Evolutionary conservation across 1,284 basidiomycete species (phyloP), one percentile per base, ranked within the genome.

Genomic region (Phylloporus sp.): DNA sequence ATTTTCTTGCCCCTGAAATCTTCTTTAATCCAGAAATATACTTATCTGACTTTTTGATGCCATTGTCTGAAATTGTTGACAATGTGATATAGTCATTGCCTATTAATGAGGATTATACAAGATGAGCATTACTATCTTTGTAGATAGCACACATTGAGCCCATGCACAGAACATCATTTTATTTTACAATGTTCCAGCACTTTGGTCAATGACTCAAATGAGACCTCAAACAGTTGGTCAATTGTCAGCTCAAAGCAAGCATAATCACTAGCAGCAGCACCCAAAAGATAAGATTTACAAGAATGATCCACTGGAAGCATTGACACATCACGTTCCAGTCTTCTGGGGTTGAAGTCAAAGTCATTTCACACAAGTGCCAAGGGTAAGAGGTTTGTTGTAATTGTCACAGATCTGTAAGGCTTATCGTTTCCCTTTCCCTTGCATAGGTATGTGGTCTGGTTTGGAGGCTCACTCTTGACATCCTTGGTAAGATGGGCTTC

Each of bases 21-120:
- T 99, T 99, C 84, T 99, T 99, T 87, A 99, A 99, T 80, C 98
- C 98, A 13, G 98, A 99, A 77, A 98, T 99, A 72, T 95, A 93
- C 77, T 97, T 94, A 1, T 98, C 95, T 53, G 98, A 99, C 79
- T 99, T 98, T 85, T 80, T 99, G 65, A 98, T 97, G 3, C 98
- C 98, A 6, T 17, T 54, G 18, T 96, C 98, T 1, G 91, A 98
- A 68, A 95, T 99, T 49, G 98, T 99, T 62, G 98, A 99, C 73
- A 89, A 89, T 62, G 97, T 98, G 64, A 98, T 99, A 69, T 95
- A 98, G 77, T 87, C 94, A 63, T 96, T 94, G 13, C 98, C 98
- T 18, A 99, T 98, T 64, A 96, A 98, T 78, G 96, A 67, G 96
- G 96, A 0, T 80, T 98, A 61, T 98, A 98, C 84, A 98, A 98